Evolutionary conservation across 805 yeast species (phyloP).

Genomic region (Ogataea salicorniae): DNA sequence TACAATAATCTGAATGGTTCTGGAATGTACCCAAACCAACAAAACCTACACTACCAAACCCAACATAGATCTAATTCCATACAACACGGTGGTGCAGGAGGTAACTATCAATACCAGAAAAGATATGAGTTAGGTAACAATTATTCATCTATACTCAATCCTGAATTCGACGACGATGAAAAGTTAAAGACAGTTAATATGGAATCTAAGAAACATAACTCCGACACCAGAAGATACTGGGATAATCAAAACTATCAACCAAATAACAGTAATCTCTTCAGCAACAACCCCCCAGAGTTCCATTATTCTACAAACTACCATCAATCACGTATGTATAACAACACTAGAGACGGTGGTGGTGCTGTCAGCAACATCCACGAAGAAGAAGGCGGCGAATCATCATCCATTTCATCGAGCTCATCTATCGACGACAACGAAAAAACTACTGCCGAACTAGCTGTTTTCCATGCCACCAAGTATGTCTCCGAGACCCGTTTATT

Average conservation of each 20-base stretch:
- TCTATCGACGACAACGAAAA: constrained; percentile 20
- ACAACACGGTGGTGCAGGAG: background rate
- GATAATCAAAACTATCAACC: too few species aligned
- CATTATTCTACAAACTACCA: background rate
- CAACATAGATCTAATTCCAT: background rate
- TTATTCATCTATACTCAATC: constrained; percentile 22
- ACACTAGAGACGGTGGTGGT: too few species aligned
- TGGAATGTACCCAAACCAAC: too few species aligned
- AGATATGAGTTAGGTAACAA: constrained; percentile 21
- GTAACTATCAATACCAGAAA: constrained; percentile 1
- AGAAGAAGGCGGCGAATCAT: background rate
- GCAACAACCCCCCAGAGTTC: background rate
- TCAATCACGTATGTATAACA: too few species aligned
- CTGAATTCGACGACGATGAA: constrained; percentile 17
- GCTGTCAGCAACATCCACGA: too few species aligned
- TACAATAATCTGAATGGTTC: too few species aligned
- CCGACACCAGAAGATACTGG: background rate
- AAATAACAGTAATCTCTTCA: background rate
- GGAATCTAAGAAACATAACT: too few species aligned
- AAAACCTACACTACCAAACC: too few species aligned
- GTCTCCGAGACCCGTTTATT: constrained; percentile 43
- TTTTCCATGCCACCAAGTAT: constrained; percentile 25
- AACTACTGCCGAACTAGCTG: constrained; percentile 18
- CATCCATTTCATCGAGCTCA: background rate
- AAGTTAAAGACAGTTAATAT: background rate